A percentile compares a stretch with the other conserved stretches of the same genome.
Conservation (phyloP, 345 rosid genomes). For the Eutrema yunnanense region DNA sequence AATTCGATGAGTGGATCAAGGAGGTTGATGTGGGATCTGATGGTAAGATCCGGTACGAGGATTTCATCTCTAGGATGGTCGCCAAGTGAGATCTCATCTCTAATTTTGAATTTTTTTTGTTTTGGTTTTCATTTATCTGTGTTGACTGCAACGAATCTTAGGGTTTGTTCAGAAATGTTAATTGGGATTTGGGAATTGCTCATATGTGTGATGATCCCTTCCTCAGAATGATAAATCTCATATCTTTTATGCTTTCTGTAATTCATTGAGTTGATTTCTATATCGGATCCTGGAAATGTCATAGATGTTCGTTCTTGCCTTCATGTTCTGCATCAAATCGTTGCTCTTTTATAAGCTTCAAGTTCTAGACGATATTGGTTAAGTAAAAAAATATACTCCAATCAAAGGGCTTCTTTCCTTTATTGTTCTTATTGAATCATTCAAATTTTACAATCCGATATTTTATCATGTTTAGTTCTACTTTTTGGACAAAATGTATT, state of each 20-base stretch:
- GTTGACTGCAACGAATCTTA: neutral
- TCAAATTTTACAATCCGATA: too few species aligned
- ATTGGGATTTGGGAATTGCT: neutral
- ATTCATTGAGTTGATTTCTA: neutral
- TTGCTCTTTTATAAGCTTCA: too few species aligned
- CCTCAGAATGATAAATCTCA: neutral
- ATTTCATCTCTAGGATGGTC: conserved; percentile 84
- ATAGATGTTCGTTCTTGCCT: too few species aligned
- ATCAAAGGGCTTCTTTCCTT: too few species aligned
- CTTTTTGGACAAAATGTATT: too few species aligned
- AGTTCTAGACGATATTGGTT: too few species aligned
- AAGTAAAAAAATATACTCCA: too few species aligned
- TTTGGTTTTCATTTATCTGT: neutral
- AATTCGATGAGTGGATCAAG: conserved; percentile 94
- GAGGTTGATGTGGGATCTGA: conserved; percentile 79
- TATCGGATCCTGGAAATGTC: neutral
- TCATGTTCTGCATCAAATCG: too few species aligned
- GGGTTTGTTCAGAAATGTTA: neutral
- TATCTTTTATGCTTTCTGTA: neutral
- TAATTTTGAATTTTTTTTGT: neutral
- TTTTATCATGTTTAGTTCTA: too few species aligned
- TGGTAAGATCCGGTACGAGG: conserved; percentile 89
- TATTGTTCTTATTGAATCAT: too few species aligned
- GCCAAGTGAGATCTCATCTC: conserved; percentile 53
- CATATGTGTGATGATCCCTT: too few species aligned